Base-by-base conservation (phyloP, 495 filamentous ascomycete genomes). In the Podospora conica region DNA sequence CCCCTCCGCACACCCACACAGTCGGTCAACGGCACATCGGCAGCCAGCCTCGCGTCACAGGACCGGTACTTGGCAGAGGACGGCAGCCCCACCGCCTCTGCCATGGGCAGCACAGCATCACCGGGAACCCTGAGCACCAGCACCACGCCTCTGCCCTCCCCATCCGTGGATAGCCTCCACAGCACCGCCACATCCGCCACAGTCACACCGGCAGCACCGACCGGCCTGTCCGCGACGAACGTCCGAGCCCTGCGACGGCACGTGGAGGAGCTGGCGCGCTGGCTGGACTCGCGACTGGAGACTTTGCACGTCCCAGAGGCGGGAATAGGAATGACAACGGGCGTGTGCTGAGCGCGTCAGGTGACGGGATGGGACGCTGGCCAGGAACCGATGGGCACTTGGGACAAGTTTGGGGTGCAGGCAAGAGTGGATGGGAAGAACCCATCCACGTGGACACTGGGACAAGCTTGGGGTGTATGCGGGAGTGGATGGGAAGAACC, bases 181-280 rank as follows among this genome's bases (percentile, higher is more conserved):
- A 63, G 61, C 25, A 29, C 53, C 4, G 61, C 31, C n/a, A 6
- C 74, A 67, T 0, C 68, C 69, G 27, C 76, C 74, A 9, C 73
- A 18, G 25, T 11, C n/a, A 64, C 28, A 15, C 18, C 76, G 23
- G 66, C 76, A 8, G 70, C 70, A 0, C 68, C 71, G 12, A 56
- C 63, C 9, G 76, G 73, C 1, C 67, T 71, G 7, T 73, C 70
- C 3, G 68, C 73, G 21, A 68, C 72, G 0, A 73, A 67, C 20
- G 79, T 77, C 23, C 69, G 76, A 48, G 73, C 70, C 15, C 76
- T 79, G 78, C 68, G 80, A 28, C 70, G 81, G 40, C 79, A 81
- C 29, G 81, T 81, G 53, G 79, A 81, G 67, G 80, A 82, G 67
- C 68, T 83, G 48, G 81, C 78, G 55, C 71, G 76, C 22, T 78